Base-by-base conservation (phyloP, 768 basidiomycete genomes). In the Baorangia bicolor region DNA sequence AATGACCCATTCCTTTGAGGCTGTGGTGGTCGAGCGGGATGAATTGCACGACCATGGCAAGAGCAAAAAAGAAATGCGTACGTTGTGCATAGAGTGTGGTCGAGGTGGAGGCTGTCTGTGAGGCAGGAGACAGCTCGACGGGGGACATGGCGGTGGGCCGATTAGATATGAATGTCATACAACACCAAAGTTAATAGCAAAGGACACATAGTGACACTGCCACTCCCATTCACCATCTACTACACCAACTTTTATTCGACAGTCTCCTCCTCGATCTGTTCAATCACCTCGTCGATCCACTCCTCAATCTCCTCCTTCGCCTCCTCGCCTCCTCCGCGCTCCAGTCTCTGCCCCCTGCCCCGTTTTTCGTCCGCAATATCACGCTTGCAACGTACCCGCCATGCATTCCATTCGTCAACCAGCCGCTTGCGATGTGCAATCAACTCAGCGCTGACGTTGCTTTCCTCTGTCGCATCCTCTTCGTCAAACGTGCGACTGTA, bases 371-470 rank as follows among this genome's bases (percentile, higher is more conserved):
- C 86, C 34, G 78, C 80, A 52, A 87, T 53, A 62, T 90, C 85
- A 59, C 81, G 82, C 69, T 81, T 85, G 62, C 87, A 86, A 59
- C 84, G 80, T 23, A 77, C 64, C 49, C 96, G 84, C 97, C 97
- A 98, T 40, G 96, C 92, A 74, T 99, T 97, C 97, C 97, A 99
- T 75, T 99, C 97, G 67, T 97, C 92, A 63, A 98, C 89, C 50
- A 98, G 81, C 44, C 97, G 83, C 72, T 92, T 91, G 57, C 97
- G 83, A 60, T 86, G 86, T 18, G 93, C 92, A 62, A 95, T 82
- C 25, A 97, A 83, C 74, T 98, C 97, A 5, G 94, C 94, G 61
- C 89, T 94, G 63, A 95, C 92, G 64, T 89, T 91, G 72, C 88
- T 93, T 75, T 96, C 94, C 70, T 98, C 94, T 20, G 90, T 86